Percentiles rank a stretch among this genome's conserved stretches.
These are phyloP conservation scores for Blastobotrys robertii DNA, from an alignment of 805 yeast species.

Conservation along the genomic window DNA sequence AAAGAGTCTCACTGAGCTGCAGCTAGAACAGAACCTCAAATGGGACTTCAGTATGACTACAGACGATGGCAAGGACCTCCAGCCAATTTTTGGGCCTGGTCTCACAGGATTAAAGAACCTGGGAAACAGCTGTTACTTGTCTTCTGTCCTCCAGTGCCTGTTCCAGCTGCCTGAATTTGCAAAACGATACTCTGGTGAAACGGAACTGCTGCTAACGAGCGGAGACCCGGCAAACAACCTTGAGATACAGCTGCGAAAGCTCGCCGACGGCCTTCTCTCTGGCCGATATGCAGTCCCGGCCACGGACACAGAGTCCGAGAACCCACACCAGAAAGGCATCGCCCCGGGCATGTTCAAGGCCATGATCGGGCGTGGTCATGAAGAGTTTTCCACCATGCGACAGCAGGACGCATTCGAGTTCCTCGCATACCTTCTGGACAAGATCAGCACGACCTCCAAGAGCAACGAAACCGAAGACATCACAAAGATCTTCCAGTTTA, in stretches of 20 bases:
- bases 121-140: constrained; percentile 89
- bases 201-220: constrained; percentile 5
- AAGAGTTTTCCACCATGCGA: constrained; percentile 73
- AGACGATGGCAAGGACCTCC: constrained; percentile 53
- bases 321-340: constrained; percentile 58
- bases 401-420: constrained; percentile 97
- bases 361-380: constrained; percentile 65
- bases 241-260: constrained; percentile 64
- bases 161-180: constrained; percentile 34
- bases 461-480: constrained; percentile 28
- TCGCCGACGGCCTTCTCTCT: constrained; percentile 68
- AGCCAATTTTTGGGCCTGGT: constrained; percentile 63
- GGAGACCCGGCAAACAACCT: constrained; percentile 54
- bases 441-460: constrained; percentile 28
- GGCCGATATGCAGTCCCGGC: constrained; percentile 61
- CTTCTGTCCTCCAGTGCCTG: constrained; percentile 68
- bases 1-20: constrained; percentile 77
- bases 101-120: constrained; percentile 80
- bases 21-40: constrained; percentile 82
- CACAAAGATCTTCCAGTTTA: constrained; percentile 52
- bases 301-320: constrained; percentile 21
- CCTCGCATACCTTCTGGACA: constrained; percentile 54
- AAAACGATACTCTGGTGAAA: constrained; percentile 28
- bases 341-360: constrained; percentile 68
- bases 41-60: constrained; percentile 87